phyloP scores from a whole-genome alignment of 495 filamentous ascomycete species.

The Ascodesmis nigricans region DNA sequence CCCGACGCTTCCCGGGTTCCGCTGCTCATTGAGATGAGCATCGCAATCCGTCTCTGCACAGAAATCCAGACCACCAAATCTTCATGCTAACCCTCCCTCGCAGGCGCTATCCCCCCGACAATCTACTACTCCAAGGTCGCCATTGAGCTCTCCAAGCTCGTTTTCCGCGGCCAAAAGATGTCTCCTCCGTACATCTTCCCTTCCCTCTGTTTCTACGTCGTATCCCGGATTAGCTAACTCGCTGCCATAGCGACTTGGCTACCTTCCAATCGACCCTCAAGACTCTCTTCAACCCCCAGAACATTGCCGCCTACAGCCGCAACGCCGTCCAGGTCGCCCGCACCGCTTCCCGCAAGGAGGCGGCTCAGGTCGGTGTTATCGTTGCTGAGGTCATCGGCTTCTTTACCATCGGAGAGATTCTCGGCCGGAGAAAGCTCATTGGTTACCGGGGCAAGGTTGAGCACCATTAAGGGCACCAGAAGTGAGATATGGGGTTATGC shows the following conservation, averaged over 20 bases:
- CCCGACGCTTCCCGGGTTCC: too few relatives aligned
- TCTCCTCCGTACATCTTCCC: constrained; percentile 57
- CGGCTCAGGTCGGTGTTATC: constrained; percentile 50
- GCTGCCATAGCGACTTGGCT: constrained; percentile 37
- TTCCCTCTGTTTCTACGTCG: not conserved
- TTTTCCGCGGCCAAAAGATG: constrained; percentile 81
- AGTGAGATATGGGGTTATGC: not conserved
- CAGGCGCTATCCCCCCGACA: constrained; percentile 67
- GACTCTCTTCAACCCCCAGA: constrained; percentile 28
- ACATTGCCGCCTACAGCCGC: constrained; percentile 26
- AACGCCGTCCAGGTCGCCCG: constrained; percentile 39
- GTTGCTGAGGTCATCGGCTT: constrained; percentile 78
- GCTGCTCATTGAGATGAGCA: too few relatives aligned
- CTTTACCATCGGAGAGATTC: constrained; percentile 94
- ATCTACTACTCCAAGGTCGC: constrained; percentile 82
- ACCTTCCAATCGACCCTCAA: constrained; percentile 79
- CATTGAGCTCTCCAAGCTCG: constrained; percentile 63
- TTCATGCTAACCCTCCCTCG: constrained; percentile 9
- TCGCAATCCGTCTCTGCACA: too few relatives aligned
- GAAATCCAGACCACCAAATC: too few relatives aligned
- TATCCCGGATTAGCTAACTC: not conserved
- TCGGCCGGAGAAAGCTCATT: constrained; percentile 78
- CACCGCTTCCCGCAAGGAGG: constrained; percentile 44
- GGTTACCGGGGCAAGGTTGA: constrained; percentile 59
- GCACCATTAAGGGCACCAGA: constrained; percentile 39